phyloP scores from a whole-genome alignment of 768 basidiomycete genomes.

The Agaricus sinodeliciosus region DNA sequence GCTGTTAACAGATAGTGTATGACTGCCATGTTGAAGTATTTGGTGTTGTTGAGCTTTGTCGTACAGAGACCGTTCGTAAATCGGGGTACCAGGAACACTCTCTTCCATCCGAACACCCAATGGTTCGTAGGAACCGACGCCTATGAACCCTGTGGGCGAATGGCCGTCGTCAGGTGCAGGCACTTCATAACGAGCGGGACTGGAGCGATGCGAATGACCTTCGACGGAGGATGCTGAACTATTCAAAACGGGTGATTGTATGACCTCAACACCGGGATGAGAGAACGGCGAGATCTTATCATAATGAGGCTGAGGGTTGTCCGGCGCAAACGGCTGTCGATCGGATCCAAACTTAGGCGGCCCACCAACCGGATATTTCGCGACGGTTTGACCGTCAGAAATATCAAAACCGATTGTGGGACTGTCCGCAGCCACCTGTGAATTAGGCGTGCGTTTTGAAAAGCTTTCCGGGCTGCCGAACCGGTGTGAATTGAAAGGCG shows the following conservation, averaged over 20 bases:
- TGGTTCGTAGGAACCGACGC: background rate
- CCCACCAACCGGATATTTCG: background rate
- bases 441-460: background rate
- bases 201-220: constrained; percentile 1
- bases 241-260: background rate
- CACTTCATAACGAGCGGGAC: background rate
- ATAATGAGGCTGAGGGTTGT: constrained; percentile 8
- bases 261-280: background rate
- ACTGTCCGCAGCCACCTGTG: background rate
- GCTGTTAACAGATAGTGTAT: background rate
- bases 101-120: constrained; percentile 4
- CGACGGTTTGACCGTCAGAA: background rate
- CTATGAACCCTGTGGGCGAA: background rate
- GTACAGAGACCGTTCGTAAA: constrained; percentile 4
- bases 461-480: constrained; percentile 3
- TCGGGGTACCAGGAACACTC: constrained; percentile 8
- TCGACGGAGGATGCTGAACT: background rate
- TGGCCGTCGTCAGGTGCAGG: background rate
- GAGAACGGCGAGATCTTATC: constrained; percentile 1
- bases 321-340: background rate
- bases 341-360: constrained; percentile 6
- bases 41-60: constrained; percentile 5
- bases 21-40: constrained; percentile 5
- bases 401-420: background rate
- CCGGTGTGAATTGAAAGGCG: background rate